phyloP scores from a whole-genome alignment of 1,139 yeast species.

The Sugiyamaella novakii region DNA sequence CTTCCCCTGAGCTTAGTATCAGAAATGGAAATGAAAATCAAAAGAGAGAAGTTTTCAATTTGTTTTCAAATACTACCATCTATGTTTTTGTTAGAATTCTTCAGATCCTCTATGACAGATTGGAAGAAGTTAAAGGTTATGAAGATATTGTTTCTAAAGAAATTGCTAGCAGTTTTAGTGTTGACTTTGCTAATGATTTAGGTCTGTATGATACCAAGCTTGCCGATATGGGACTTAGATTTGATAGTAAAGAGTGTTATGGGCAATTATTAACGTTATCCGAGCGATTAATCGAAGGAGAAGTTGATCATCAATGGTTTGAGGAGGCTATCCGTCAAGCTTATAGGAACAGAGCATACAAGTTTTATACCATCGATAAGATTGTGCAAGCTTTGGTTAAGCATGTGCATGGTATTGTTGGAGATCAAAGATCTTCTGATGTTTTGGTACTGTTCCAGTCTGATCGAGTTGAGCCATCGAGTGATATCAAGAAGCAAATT shows the following conservation, averaged over 20 bases:
- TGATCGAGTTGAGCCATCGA: conserved; percentile 60
- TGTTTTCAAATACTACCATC: conserved; percentile 88
- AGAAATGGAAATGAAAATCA: conserved; percentile 12
- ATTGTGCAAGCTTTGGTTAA: conserved; percentile 88
- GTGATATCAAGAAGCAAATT: conserved; percentile 83
- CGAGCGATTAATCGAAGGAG: conserved; percentile 82
- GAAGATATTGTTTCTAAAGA: conserved; percentile 73
- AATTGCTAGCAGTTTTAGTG: conserved; percentile 57
- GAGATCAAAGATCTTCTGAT: conserved; percentile 82
- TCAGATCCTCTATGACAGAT: conserved; percentile 77
- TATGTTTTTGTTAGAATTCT: conserved; percentile 89
- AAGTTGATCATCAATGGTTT: conserved; percentile 90
- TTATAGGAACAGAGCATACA: conserved; percentile 89
- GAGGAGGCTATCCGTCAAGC: conserved; percentile 96
- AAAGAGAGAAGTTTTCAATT: conserved; percentile 56
- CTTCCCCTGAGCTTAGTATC: conserved; percentile 14
- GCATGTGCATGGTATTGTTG: conserved; percentile 77
- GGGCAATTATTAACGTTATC: conserved; percentile 72
- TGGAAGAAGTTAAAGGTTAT: conserved; percentile 70
- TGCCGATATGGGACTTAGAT: conserved; percentile 75
- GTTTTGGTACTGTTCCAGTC: conserved; percentile 78
- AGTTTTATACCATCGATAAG: conserved; percentile 89
- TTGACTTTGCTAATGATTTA: conserved; percentile 86
- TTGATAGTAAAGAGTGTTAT: conserved; percentile 69
- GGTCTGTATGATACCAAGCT: conserved; percentile 80